These are phyloP conservation scores for Colletotrichum acutatum DNA, from an alignment of 2,329 filamentous ascomycete genomes.

Conservation along the genomic window DNA sequence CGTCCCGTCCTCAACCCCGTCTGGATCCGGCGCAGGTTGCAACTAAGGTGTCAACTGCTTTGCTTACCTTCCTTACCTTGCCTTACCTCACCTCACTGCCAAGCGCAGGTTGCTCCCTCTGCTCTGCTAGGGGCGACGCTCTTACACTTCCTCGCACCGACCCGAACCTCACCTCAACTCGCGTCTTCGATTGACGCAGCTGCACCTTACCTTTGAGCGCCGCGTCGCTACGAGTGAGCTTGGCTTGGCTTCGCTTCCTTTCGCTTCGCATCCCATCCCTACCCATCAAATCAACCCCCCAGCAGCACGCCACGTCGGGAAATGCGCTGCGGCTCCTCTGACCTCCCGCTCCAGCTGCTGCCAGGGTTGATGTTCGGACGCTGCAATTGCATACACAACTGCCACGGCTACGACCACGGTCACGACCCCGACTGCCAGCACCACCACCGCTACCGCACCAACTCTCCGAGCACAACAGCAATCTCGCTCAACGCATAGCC, in stretches of 20 bases:
- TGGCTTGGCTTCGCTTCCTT: constrained; percentile 7
- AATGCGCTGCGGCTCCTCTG: constrained; percentile 35
- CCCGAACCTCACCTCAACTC: constrained; percentile 8
- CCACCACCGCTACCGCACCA: constrained; percentile 9
- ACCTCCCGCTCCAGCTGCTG: constrained; percentile 32
- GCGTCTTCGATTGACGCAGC: constrained; percentile 31
- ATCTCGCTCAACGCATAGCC: constrained; percentile 15
- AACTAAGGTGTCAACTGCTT: neutral
- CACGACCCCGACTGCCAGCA: constrained; percentile 19
- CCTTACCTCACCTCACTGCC: too few relatives aligned
- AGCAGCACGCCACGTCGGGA: constrained; percentile 32
- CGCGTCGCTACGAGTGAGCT: constrained; percentile 1
- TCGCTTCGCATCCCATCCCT: constrained; percentile 26
- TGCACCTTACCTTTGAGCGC: constrained; percentile 9
- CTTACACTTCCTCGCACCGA: constrained; percentile 23
- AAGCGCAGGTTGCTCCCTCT: neutral
- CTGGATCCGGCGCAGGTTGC: constrained; percentile 26
- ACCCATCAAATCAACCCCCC: constrained; percentile 20
- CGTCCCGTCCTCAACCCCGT: constrained; percentile 35
- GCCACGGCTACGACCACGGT: constrained; percentile 18
- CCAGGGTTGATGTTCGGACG: constrained; percentile 33
- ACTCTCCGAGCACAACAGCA: constrained; percentile 10
- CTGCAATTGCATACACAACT: constrained; percentile 27
- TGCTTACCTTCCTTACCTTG: neutral
- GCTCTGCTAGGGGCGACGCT: constrained; percentile 8